A percentile compares a stretch with the other conserved stretches of the same genome.
phyloP scores from a whole-genome alignment of 371 early-diverging fungal genomes.

The Synchytrium microbalum region DNA sequence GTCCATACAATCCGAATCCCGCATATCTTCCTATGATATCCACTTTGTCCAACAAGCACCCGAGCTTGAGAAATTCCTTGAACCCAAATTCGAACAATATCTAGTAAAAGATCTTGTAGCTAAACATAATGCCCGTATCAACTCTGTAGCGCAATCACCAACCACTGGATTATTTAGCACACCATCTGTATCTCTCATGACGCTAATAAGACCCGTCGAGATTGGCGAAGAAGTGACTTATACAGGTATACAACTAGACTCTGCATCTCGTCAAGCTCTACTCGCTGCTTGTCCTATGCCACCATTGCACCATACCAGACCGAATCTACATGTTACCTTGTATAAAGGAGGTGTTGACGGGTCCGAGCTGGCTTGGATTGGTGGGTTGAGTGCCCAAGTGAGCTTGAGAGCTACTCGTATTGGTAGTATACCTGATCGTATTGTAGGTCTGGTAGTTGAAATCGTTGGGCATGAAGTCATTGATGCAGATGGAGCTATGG shows the following conservation, averaged over 20 bases:
- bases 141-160: conserved; percentile 19
- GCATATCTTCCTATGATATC: conserved; percentile 14
- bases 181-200: neutral
- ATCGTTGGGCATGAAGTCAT: neutral
- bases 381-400: conserved; percentile 26
- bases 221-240: conserved; percentile 21
- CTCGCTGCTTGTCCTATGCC: conserved; percentile 13
- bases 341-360: conserved; percentile 20
- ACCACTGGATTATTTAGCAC: conserved; percentile 1
- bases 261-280: conserved; percentile 8
- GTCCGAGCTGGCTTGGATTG: conserved; percentile 20
- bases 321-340: conserved; percentile 8
- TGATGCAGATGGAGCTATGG: neutral
- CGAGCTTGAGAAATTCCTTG: conserved; percentile 17
- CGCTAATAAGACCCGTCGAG: conserved; percentile 26
- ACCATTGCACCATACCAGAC: conserved; percentile 23
- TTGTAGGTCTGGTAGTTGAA: conserved; percentile 26
- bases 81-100: conserved; percentile 20
- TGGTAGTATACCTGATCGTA: conserved; percentile 15
- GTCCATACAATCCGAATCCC: neutral
- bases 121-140: conserved; percentile 26
- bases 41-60: conserved; percentile 25
- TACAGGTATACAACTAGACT: conserved; percentile 27
- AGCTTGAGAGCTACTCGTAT: conserved; percentile 18
- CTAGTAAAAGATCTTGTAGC: conserved; percentile 35